phyloP scores from a whole-genome alignment of 148 eudicot genomes.

The Agrostemma githago region DNA sequence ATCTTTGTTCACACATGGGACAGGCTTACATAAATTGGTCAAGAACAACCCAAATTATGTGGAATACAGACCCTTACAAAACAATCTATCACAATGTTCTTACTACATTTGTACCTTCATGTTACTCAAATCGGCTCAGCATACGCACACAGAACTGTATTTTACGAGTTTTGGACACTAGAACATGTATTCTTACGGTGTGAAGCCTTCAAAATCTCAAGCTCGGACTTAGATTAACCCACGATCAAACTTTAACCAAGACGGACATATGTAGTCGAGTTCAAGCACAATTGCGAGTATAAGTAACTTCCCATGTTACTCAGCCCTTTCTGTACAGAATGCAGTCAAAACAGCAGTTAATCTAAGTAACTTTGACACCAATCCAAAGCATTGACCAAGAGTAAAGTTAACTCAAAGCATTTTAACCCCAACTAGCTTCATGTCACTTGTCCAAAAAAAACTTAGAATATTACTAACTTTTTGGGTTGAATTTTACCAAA shows the following conservation, averaged over 20 bases:
- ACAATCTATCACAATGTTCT: background rate
- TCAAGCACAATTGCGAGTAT: background rate
- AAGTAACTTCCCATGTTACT: background rate
- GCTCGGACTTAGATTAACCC: background rate
- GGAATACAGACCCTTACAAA: background rate
- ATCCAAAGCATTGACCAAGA: slow-evolving; percentile 23
- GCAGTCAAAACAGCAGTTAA: slow-evolving; percentile 6
- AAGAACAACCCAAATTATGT: background rate
- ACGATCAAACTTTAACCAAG: background rate
- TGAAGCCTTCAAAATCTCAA: background rate
- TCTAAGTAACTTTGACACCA: background rate
- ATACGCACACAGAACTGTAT: background rate
- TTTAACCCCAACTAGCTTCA: background rate
- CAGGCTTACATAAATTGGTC: background rate
- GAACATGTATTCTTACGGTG: background rate
- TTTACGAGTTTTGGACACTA: background rate
- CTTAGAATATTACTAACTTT: background rate
- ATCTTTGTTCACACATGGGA: background rate
- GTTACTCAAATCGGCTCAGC: background rate
- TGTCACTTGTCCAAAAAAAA: background rate
- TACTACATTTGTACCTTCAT: background rate
- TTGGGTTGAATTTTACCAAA: slow-evolving; percentile 19
- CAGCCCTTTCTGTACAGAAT: background rate
- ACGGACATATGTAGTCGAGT: background rate
- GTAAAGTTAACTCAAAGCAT: slow-evolving; percentile 2